Percentiles rank a stretch among this genome's conserved stretches.
phyloP scores from a whole-genome alignment of 2,329 filamentous ascomycete genomes.

The Stagonosporopsis rhizophila region DNA sequence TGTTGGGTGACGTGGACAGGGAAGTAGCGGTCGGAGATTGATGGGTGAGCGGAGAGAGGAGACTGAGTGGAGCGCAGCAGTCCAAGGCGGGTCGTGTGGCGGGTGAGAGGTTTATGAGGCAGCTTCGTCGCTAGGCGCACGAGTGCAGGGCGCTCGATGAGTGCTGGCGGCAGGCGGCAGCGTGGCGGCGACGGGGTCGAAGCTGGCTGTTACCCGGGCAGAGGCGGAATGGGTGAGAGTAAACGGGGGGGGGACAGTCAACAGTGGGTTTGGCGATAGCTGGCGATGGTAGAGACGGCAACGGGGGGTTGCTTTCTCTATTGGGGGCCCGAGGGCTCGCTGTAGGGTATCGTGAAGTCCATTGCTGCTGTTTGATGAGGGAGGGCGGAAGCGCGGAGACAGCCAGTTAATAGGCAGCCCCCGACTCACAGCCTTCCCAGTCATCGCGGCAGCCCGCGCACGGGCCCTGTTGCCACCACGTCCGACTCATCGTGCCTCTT shows the following conservation, averaged over 20 bases:
- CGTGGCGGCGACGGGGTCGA: slow-evolving; percentile 36
- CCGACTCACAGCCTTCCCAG: slow-evolving; percentile 31
- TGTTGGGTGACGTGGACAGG: slow-evolving; percentile 33
- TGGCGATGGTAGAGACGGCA: slow-evolving; percentile 19
- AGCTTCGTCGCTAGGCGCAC: slow-evolving; percentile 26
- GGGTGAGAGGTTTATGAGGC: slow-evolving; percentile 20
- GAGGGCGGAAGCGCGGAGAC: slow-evolving; percentile 35
- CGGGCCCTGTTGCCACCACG: slow-evolving; percentile 34
- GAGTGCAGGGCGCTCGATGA: slow-evolving; percentile 27
- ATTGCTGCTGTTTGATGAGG: slow-evolving; percentile 43
- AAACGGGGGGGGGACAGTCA: slow-evolving; percentile 21
- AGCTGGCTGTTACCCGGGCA: slow-evolving; percentile 38
- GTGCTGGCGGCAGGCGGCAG: slow-evolving; percentile 39
- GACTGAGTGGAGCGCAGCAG: background rate
- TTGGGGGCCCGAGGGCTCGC: slow-evolving; percentile 43
- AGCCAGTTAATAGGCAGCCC: slow-evolving; percentile 39
- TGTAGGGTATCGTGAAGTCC: slow-evolving; percentile 42
- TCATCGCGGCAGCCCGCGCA: slow-evolving; percentile 30
- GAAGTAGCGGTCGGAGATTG: slow-evolving; percentile 39
- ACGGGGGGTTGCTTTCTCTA: slow-evolving; percentile 30
- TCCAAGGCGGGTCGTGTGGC: slow-evolving; percentile 5
- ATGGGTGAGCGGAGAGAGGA: slow-evolving; percentile 23
- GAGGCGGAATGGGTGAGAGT: slow-evolving; percentile 28
- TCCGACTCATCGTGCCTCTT: slow-evolving; percentile 31
- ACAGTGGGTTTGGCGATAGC: slow-evolving; percentile 26